These are phyloP conservation scores for Agaricus blazei DNA, from an alignment of 768 basidiomycete species.

Conservation along the genomic window DNA sequence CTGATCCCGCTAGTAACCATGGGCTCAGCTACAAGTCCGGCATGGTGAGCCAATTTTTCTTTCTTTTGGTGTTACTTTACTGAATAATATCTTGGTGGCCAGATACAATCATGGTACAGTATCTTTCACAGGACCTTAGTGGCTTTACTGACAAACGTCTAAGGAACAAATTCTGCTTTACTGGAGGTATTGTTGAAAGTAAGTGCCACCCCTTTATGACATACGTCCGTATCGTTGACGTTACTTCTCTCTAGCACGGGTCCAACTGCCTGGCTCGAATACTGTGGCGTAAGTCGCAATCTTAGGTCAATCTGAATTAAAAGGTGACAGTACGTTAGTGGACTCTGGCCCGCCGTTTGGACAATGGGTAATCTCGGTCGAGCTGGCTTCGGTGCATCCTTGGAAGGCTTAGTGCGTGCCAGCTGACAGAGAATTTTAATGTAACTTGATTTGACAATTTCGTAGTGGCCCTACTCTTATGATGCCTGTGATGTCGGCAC, in stretches of 20 bases:
- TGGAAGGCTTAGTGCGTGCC: conserved; percentile 52
- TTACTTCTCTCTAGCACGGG: conserved; percentile 33
- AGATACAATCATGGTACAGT: conserved; percentile 22
- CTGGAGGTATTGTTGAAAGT: conserved; percentile 80
- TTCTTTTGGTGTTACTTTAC: conserved; percentile 22
- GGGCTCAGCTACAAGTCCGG: conserved; percentile 84
- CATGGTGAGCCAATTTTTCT: conserved; percentile 23
- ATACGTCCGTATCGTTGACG: background rate
- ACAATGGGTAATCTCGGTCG: conserved; percentile 70
- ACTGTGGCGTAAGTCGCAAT: conserved; percentile 28
- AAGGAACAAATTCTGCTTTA: conserved; percentile 98
- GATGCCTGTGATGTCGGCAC: conserved; percentile 80
- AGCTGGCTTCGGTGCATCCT: conserved; percentile 12
- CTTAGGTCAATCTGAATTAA: background rate
- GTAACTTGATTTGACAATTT: background rate
- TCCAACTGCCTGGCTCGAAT: conserved; percentile 67
- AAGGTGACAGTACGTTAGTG: conserved; percentile 19
- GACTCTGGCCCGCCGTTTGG: conserved; percentile 84
- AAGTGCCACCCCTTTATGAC: background rate
- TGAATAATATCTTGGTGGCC: conserved; percentile 16
- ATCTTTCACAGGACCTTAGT: background rate
- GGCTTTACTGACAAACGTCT: conserved; percentile 40
- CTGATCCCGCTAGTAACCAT: conserved; percentile 40
- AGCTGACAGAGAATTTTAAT: background rate
- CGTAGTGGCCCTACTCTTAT: conserved; percentile 62